Conservation (phyloP, 192 early-diverging fungal species). For the Powellomyces hirtus region DNA sequence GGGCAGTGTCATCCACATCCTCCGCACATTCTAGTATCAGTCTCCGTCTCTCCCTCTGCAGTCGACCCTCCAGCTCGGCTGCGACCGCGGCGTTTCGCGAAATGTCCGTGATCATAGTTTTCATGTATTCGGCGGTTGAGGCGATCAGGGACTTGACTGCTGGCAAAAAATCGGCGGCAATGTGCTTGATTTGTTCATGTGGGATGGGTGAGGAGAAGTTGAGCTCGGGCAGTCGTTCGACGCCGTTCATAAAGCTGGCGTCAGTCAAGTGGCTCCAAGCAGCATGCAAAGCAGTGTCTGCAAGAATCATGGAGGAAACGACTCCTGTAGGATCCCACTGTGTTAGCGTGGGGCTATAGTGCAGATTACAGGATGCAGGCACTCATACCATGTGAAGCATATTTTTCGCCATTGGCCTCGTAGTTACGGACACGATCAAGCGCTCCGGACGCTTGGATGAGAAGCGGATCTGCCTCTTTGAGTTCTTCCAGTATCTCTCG, state of each 20-base stretch:
- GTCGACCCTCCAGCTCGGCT: not conserved
- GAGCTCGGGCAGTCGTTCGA: not conserved
- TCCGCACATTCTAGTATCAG: not conserved
- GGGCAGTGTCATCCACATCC: not conserved
- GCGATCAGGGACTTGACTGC: not conserved
- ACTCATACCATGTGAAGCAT: not conserved
- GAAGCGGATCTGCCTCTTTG: not conserved
- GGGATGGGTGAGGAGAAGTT: not conserved
- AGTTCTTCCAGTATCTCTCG: not conserved
- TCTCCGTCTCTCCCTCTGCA: not conserved
- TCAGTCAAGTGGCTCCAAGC: not conserved
- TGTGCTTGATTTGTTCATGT: not conserved
- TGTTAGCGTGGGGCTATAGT: too few relatives aligned
- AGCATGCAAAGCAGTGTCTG: not conserved
- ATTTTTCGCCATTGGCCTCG: not conserved
- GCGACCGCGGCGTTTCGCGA: not conserved
- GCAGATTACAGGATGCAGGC: too few relatives aligned
- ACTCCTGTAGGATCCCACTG: not conserved
- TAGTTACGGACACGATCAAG: not conserved
- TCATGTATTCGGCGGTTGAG: not conserved
- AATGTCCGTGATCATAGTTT: not conserved
- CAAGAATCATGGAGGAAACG: not conserved
- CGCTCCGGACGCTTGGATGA: not conserved
- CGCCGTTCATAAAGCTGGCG: constrained; percentile 1
- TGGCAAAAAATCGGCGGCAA: not conserved